Conservation (phyloP, 805 yeast species). For the Metschnikowia lunata region DNA sequence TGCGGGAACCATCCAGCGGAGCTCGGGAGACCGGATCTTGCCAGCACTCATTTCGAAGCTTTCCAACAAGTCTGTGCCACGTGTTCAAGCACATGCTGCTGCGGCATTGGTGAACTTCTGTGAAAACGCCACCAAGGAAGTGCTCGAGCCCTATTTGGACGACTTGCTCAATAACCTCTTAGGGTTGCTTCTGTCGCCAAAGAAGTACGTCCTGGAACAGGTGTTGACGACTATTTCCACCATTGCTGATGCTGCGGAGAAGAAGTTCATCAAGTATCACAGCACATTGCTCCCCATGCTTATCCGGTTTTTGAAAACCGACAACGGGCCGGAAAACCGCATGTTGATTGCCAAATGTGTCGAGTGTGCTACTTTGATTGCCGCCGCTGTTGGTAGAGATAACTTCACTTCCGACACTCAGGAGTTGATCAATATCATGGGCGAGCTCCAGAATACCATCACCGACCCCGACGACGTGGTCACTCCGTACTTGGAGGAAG, state of each 20-base stretch:
- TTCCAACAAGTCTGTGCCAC: conserved; percentile 66
- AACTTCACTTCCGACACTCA: conserved; percentile 73
- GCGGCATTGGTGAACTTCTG: conserved; percentile 96
- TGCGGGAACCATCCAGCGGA: conserved; percentile 81
- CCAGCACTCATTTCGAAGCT: conserved; percentile 87
- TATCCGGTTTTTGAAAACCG: conserved; percentile 71
- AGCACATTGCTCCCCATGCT: conserved; percentile 91
- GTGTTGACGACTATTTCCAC: conserved; percentile 94
- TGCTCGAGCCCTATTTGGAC: conserved; percentile 90
- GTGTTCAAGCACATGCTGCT: conserved; percentile 98
- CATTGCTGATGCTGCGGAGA: conserved; percentile 94
- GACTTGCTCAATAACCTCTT: conserved; percentile 69
- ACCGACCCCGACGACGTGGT: conserved; percentile 81
- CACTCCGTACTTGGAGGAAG: conserved; percentile 81
- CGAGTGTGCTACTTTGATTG: conserved; percentile 93
- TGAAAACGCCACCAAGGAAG: conserved; percentile 84
- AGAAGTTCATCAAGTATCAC: conserved; percentile 82
- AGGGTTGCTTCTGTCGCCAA: conserved; percentile 74
- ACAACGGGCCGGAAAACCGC: conserved; percentile 73
- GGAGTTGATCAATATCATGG: conserved; percentile 69
- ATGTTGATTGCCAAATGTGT: conserved; percentile 86
- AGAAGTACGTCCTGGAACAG: conserved; percentile 94
- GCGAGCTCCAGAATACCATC: conserved; percentile 59
- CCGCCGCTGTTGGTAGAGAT: conserved; percentile 91
- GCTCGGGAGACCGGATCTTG: conserved; percentile 70